These are phyloP conservation scores for Moricandia moricandioides DNA, from an alignment of 345 rosid species.

Conservation along the genomic window DNA sequence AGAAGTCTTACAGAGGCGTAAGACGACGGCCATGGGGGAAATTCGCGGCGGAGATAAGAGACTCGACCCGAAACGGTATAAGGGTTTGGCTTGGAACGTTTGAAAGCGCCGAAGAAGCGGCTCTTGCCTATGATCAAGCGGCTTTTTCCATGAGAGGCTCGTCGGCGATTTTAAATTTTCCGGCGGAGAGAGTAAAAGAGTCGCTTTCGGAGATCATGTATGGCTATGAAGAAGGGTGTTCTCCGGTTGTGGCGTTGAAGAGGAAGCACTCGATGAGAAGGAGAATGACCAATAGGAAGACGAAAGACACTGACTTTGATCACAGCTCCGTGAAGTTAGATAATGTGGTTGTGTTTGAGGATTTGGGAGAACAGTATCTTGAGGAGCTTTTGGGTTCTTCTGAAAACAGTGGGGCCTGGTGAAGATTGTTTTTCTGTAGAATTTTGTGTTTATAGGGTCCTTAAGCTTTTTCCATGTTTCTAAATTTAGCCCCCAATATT, in stretches of 20 bases:
- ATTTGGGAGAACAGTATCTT: constrained; percentile 73
- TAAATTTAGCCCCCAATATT: not conserved
- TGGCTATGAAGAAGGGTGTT: constrained; percentile 55
- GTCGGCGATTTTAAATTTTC: constrained; percentile 56
- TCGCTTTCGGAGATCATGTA: constrained; percentile 63
- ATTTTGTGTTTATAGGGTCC: constrained; percentile 17
- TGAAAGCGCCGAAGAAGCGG: constrained; percentile 74
- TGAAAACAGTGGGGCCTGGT: constrained; percentile 37
- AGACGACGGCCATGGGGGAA: constrained; percentile 83
- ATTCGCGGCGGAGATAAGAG: constrained; percentile 78
- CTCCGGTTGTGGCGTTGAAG: constrained; percentile 87
- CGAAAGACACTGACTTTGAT: constrained; percentile 37
- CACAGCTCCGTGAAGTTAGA: constrained; percentile 36
- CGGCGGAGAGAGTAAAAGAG: constrained; percentile 62
- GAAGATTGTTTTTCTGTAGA: constrained; percentile 7
- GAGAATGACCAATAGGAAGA: constrained; percentile 45
- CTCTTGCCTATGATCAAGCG: constrained; percentile 72
- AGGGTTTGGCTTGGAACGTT: constrained; percentile 77
- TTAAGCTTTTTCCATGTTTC: constrained; percentile 10
- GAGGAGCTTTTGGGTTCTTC: constrained; percentile 58
- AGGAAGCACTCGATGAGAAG: constrained; percentile 73
- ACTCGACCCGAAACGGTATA: constrained; percentile 57
- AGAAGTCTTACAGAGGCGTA: constrained; percentile 64
- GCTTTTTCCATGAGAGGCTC: constrained; percentile 70
- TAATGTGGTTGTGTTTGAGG: constrained; percentile 69